Percentiles rank a stretch among this genome's conserved stretches.
These are phyloP conservation scores for Torrubiella hemipterigena DNA, from an alignment of 2,329 filamentous ascomycete species.

Conservation along the genomic window DNA sequence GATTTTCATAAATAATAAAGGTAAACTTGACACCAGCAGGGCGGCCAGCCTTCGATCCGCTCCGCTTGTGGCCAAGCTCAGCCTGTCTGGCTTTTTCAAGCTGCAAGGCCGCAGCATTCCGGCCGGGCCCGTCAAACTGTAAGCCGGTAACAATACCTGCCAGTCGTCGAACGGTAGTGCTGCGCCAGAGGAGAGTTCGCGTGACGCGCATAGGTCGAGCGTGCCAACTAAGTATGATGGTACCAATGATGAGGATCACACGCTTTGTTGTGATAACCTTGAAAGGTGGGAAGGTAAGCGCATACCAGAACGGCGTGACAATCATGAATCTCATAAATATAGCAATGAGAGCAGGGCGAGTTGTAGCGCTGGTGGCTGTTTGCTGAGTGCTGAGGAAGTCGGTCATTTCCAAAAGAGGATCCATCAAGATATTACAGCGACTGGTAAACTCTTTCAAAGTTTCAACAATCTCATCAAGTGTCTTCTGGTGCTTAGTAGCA, in stretches of 20 bases:
- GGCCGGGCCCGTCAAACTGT: constrained; percentile 45
- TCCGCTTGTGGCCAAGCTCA: constrained; percentile 10
- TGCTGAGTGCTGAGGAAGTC: constrained; percentile 88
- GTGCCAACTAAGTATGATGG: constrained; percentile 82
- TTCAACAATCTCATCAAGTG: constrained; percentile 92
- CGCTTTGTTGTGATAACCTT: constrained; percentile 78
- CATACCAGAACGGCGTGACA: constrained; percentile 78
- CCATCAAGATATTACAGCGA: constrained; percentile 81
- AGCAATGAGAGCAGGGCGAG: constrained; percentile 75
- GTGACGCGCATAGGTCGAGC: constrained; percentile 75
- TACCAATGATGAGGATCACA: constrained; percentile 76
- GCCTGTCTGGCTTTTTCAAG: constrained; percentile 1
- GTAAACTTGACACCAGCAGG: constrained; percentile 86
- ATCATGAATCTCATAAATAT: constrained; percentile 83
- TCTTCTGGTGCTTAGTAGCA: constrained; percentile 75
- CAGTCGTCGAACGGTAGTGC: constrained; percentile 56
- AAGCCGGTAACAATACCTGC: constrained; percentile 71
- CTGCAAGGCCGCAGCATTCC: constrained; percentile 20
- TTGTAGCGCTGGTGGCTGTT: constrained; percentile 84
- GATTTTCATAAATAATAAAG: constrained; percentile 93
- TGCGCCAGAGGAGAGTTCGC: constrained; percentile 83
- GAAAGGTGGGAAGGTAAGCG: constrained; percentile 69
- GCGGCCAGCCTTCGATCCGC: constrained; percentile 13
- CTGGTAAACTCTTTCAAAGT: constrained; percentile 83
- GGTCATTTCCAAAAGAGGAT: constrained; percentile 78